Evolutionary conservation across 176 grass and related monocot genomes (phyloP), one percentile per base, ranked within the genome.

Genomic region (Dendrocalamus sinicus): DNA sequence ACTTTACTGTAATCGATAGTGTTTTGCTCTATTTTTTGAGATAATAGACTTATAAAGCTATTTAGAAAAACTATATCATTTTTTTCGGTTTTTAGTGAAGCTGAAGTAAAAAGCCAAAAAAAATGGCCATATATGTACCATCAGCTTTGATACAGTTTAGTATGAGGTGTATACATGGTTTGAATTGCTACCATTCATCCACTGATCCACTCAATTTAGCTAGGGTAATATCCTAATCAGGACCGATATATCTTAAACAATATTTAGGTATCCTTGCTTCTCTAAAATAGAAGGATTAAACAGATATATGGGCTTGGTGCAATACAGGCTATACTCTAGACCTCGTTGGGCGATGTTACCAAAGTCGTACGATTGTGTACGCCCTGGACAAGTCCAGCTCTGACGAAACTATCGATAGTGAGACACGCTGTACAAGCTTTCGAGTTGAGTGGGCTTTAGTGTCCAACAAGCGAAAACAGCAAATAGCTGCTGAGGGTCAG

Each of bases 1-100:
- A 4, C 3, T 37, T 37, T 37, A 0, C 3, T 37, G 4, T 37
- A 2, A 37, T 4, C 0, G 4, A 4, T 4, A 37, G 4, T 4
- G 2, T 37, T 37, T 37, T 4, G 35, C 4, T 37, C 0, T 4
- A 2, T 37, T 37, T 37, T 37, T 32, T 3, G 1, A 32, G 1
- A 3, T 0, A 3, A 32, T 0, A 32, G 32, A 3, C 2, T 2
- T 3, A 32, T 0, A 32, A 32, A 32, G 1, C 32, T 32, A 32
- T 32, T 32, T 32, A 32, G 32, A 32, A 3, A 32, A 32, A 0
- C 2, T 32, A 3, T 32, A 32, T 3, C 32, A 3, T 32, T 32
- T 32, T 2, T 32, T 32, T 32, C 2, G 0, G 2, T 0, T 32
- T 32, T 32, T 32, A 3, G 2, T 2, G 32, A 32, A 32, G 32